Evolutionary conservation across 352 stramenopile species (phyloP).

Genomic region (Phytophthora niederhauseri): DNA sequence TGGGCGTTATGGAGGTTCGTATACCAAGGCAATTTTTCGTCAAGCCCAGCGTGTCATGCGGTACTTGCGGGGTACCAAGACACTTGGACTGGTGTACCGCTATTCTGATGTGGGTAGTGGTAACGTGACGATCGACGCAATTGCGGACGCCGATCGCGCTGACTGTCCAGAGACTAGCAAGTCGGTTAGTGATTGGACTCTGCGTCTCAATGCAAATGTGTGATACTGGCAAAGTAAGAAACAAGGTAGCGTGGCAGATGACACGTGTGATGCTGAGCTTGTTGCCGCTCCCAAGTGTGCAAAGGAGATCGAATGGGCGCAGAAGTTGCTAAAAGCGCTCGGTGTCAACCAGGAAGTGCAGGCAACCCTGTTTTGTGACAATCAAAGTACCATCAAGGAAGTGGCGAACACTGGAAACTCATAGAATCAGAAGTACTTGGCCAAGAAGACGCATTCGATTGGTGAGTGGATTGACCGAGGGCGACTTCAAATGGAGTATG

Average conservation of each 20-base stretch:
- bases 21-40: not conserved
- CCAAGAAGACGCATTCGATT: not conserved
- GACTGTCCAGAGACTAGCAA: too few species aligned
- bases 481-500: not conserved
- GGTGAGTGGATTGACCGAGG: not conserved
- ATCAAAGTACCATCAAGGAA: conserved; percentile 6
- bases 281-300: conserved; percentile 1
- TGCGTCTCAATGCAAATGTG: not conserved
- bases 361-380: conserved; percentile 6
- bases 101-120: too few species aligned
- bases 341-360: not conserved
- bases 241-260: too few species aligned
- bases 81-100: not conserved
- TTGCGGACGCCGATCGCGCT: too few species aligned
- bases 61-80: not conserved
- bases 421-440: not conserved
- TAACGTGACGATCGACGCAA: too few species aligned
- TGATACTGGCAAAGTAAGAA: conserved; percentile 8
- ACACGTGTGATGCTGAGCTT: too few species aligned
- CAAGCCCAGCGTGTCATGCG: not conserved
- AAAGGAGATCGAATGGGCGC: not conserved
- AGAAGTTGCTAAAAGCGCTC: not conserved
- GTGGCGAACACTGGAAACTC: conserved; percentile 9
- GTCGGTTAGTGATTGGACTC: too few species aligned
- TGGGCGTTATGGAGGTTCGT: not conserved